Evolutionary conservation across 2,329 filamentous ascomycete species (phyloP).

Genomic region (Verticillium nubilum): DNA sequence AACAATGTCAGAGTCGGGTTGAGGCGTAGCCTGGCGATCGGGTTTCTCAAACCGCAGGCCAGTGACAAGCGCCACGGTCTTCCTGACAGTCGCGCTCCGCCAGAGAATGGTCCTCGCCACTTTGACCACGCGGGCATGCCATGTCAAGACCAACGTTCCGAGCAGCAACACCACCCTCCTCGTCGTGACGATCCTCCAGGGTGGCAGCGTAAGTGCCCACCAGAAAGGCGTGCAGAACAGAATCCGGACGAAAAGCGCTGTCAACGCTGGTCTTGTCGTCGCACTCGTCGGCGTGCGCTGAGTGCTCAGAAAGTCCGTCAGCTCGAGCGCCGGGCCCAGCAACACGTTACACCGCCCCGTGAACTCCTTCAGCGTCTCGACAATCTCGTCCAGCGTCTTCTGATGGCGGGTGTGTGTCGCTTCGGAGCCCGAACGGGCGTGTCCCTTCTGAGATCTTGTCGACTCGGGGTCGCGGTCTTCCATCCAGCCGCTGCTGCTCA

Average conservation of each 20-base stretch:
- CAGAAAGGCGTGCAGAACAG: slow-evolving; percentile 84
- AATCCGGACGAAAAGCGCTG: slow-evolving; percentile 82
- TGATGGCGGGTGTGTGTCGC: slow-evolving; percentile 67
- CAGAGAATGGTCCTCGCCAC: slow-evolving; percentile 85
- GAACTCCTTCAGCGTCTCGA: slow-evolving; percentile 86
- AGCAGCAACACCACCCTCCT: slow-evolving; percentile 76
- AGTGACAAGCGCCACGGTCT: slow-evolving; percentile 66
- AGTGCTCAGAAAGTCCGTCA: slow-evolving; percentile 91
- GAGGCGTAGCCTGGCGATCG: slow-evolving; percentile 20
- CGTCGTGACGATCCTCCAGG: slow-evolving; percentile 79
- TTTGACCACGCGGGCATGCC: slow-evolving; percentile 83
- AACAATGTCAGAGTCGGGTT: slow-evolving; percentile 12
- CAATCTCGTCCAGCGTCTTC: slow-evolving; percentile 95
- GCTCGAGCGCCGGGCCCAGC: slow-evolving; percentile 77
- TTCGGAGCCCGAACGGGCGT: slow-evolving; percentile 48
- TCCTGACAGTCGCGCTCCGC: slow-evolving; percentile 74
- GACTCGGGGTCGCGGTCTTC: slow-evolving; percentile 31
- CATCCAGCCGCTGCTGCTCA: slow-evolving; percentile 76
- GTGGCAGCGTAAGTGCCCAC: slow-evolving; percentile 76
- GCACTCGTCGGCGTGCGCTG: slow-evolving; percentile 87
- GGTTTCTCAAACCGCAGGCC: slow-evolving; percentile 67
- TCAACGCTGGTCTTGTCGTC: slow-evolving; percentile 84
- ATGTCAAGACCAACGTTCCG: slow-evolving; percentile 84
- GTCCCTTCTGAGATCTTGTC: slow-evolving; percentile 19
- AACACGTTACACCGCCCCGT: slow-evolving; percentile 89